Conservation (phyloP, 441 rosid genomes). For the Populus hybrid region DNA sequence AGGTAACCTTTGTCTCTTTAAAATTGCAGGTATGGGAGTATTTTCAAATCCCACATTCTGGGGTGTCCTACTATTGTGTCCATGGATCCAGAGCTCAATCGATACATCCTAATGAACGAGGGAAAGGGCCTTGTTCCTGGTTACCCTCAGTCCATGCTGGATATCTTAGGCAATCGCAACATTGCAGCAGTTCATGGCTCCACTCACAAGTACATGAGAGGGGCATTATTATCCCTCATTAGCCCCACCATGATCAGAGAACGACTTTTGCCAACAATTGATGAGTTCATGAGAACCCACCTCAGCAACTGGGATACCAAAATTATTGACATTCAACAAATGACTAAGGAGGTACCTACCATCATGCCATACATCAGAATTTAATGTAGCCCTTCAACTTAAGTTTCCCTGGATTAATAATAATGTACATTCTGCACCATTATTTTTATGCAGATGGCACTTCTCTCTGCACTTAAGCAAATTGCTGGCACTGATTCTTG, state of each 20-base stretch:
- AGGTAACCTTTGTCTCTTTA: not conserved
- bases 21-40: slow-evolving; percentile 57
- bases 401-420: not conserved
- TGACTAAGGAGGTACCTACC: slow-evolving; percentile 66
- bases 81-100: slow-evolving; percentile 87
- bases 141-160: slow-evolving; percentile 89
- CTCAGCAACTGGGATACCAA: slow-evolving; percentile 58
- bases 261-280: slow-evolving; percentile 71
- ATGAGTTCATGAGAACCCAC: slow-evolving; percentile 71
- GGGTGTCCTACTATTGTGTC: slow-evolving; percentile 88
- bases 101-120: slow-evolving; percentile 75
- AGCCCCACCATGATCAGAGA: slow-evolving; percentile 69
- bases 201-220: slow-evolving; percentile 79
- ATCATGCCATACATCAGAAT: too few species aligned
- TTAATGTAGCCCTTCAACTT: not conserved
- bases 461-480: slow-evolving; percentile 73
- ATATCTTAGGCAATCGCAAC: slow-evolving; percentile 81
- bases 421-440: not conserved
- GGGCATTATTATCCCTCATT: slow-evolving; percentile 64
- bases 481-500: slow-evolving; percentile 55
- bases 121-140: slow-evolving; percentile 89
- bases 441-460: slow-evolving; percentile 63
- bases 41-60: slow-evolving; percentile 84
- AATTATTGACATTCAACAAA: slow-evolving; percentile 67
- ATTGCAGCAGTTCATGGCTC: too few species aligned